Evolutionary conservation across 495 filamentous ascomycete genomes (phyloP).

Genomic region (Aeminium ludgeri): DNA sequence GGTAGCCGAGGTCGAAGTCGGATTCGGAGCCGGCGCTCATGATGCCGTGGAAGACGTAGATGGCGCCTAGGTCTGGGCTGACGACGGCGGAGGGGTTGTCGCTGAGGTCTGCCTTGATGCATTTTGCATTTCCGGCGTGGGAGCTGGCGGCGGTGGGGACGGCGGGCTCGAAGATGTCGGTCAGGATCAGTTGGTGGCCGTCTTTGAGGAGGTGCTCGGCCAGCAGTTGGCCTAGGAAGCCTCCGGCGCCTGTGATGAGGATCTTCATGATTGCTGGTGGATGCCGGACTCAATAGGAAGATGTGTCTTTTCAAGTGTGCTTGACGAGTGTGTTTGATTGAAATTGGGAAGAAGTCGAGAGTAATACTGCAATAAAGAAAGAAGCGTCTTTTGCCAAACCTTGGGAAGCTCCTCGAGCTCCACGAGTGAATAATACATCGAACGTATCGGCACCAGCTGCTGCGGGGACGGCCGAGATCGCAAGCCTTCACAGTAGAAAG

Average conservation of each 20-base stretch:
- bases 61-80: constrained; percentile 32
- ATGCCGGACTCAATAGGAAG: no score
- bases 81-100: constrained; percentile 10
- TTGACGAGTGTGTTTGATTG: no score
- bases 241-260: constrained; percentile 23
- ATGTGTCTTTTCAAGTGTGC: no score
- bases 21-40: constrained; percentile 66
- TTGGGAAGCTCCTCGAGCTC: no score
- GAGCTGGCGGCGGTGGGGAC: constrained; percentile 8
- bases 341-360: no score
- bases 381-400: no score
- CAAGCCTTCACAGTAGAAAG: no score
- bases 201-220: constrained; percentile 18
- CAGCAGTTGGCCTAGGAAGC: constrained; percentile 24
- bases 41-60: constrained; percentile 73
- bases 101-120: constrained; percentile 18
- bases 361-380: no score
- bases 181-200: constrained; percentile 16
- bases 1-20: constrained; percentile 54
- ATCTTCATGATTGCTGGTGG: constrained; percentile 19
- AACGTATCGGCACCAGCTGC: no score
- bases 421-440: no score
- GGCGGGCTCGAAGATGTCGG: constrained; percentile 22
- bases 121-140: constrained; percentile 8
- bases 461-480: no score